Base-by-base conservation (phyloP, 2,329 filamentous ascomycete species). In the Colletotrichum spaethianum region DNA sequence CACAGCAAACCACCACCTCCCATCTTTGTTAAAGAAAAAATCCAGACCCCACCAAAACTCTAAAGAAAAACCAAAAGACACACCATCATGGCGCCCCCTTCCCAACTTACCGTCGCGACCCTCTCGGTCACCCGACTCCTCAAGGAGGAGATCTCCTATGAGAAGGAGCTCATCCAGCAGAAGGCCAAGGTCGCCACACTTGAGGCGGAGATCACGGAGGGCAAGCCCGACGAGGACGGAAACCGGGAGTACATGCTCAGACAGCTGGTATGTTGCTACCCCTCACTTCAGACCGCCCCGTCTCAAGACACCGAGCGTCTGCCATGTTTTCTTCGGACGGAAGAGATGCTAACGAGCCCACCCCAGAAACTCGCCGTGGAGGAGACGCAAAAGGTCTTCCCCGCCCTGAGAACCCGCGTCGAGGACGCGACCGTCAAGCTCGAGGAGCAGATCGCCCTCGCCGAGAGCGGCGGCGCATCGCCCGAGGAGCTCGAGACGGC, bases 141-240 rank as follows among this genome's bases (percentile, higher is more conserved):
- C 75, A 98, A 97, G 83, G 96, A 99, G 83, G 94, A 98, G 82
- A 86, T 89, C 48, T 96, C 92, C 77, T 98, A 99, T 85, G 93
- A 95, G 86, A 93, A 93, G 80, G 96, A 99, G 82, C 88, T 95
- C 26, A 86, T 89, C 74, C 87, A 92, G 75, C 95, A 98, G 80
- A 88, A 93, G 77, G 88, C 89, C 73, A 90, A 93, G 68, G 89
- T 97, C 75, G 84, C 89, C 80, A 90, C 91, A 80, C 87, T 97
- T 23, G 87, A 92, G 80, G 85, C 87, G 55, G 90, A 93, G 76
- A 81, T 90, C 40, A 81, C 86, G 52, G 81, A 79, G n/a, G 84
- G 82, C 33, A 81, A 83, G 4, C 84, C 82, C 20, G 86, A 89
- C 64, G 88, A 89, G 11, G 93, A 93, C 73, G 90, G 91, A 76